These are phyloP conservation scores for Phyllosticta citrichinensis DNA, from an alignment of 2,329 filamentous ascomycete genomes.

Conservation along the genomic window DNA sequence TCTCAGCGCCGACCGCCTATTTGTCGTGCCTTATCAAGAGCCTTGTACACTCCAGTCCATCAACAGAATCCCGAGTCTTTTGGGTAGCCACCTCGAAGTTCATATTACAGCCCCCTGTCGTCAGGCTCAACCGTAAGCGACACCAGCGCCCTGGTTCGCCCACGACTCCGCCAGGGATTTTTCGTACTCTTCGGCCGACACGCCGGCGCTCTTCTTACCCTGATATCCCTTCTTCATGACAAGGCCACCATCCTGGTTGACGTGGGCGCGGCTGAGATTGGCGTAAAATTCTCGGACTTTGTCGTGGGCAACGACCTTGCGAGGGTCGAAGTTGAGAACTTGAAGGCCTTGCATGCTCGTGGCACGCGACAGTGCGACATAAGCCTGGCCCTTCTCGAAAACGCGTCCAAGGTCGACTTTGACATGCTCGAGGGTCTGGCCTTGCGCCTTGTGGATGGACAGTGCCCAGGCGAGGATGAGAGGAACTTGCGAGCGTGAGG, in stretches of 20 bases:
- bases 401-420: conserved; percentile 87
- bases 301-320: conserved; percentile 89
- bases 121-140: too few species aligned
- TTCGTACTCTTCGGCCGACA: conserved; percentile 22
- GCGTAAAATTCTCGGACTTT: conserved; percentile 78
- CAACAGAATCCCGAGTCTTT: too few species aligned
- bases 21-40: too few species aligned
- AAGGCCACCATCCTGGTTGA: conserved; percentile 24
- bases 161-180: conserved; percentile 12
- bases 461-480: conserved; percentile 94
- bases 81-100: too few species aligned
- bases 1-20: too few species aligned
- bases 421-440: conserved; percentile 85
- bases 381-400: conserved; percentile 96
- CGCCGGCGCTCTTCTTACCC: conserved; percentile 9
- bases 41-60: too few species aligned
- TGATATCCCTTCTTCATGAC: conserved; percentile 18
- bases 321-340: conserved; percentile 77
- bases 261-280: conserved; percentile 64
- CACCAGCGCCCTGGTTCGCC: too few species aligned
- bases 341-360: conserved; percentile 80
- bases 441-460: conserved; percentile 96
- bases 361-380: conserved; percentile 89
- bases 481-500: conserved; percentile 64
- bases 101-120: too few species aligned